phyloP scores from a whole-genome alignment of 1,139 yeast genomes.

The Komagataea norvegica region DNA sequence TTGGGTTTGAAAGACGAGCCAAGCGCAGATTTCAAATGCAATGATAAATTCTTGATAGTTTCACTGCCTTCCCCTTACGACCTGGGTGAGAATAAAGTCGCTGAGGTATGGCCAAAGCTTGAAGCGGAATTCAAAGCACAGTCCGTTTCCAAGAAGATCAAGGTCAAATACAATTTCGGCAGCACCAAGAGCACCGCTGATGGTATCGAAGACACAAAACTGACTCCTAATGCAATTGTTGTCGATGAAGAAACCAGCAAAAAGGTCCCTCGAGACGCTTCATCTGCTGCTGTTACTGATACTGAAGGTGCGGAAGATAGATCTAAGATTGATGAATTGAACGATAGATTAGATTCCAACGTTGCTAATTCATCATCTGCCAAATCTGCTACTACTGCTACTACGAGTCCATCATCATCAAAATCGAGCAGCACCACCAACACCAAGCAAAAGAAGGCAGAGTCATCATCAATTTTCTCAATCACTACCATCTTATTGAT shows the following conservation, averaged over 20 bases:
- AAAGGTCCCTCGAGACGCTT: too few species aligned
- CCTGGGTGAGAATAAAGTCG: conserved; percentile 50
- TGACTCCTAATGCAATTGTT: too few species aligned
- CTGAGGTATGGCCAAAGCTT: conserved; percentile 68
- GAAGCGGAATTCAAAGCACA: conserved; percentile 58
- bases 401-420: too few species aligned
- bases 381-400: conserved; percentile 10
- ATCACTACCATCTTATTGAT: conserved; percentile 45
- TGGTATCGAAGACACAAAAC: too few species aligned
- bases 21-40: conserved; percentile 66
- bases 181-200: background rate
- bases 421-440: too few species aligned
- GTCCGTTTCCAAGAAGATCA: conserved; percentile 69
- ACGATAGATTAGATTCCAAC: conserved; percentile 39
- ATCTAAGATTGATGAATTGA: conserved; percentile 37
- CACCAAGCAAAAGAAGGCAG: conserved; percentile 11
- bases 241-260: conserved; percentile 3
- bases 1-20: conserved; percentile 82
- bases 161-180: conserved; percentile 55
- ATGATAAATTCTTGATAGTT: conserved; percentile 88
- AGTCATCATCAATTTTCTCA: conserved; percentile 38
- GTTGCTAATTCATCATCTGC: conserved; percentile 20
- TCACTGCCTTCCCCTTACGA: conserved; percentile 68
- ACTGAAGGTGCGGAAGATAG: conserved; percentile 31
- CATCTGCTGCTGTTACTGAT: conserved; percentile 14